phyloP scores from a whole-genome alignment of 441 rosid species.

The Erodium texanum region DNA sequence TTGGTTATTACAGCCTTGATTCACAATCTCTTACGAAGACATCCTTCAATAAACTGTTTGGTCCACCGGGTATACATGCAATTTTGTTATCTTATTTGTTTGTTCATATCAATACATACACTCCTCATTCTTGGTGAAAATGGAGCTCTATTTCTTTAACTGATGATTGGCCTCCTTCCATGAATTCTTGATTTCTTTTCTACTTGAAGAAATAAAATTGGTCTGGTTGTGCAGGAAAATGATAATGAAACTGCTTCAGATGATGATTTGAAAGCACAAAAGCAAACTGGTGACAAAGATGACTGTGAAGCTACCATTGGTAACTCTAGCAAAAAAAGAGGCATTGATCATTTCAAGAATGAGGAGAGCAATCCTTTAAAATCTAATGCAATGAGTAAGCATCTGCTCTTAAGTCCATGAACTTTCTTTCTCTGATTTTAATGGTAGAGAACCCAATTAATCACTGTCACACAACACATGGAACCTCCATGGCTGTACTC shows the following conservation, averaged over 20 bases:
- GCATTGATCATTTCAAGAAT: conserved; percentile 59
- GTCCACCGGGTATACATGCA: conserved; percentile 54
- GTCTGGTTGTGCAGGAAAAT: conserved; percentile 44
- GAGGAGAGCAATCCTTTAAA: conserved; percentile 58
- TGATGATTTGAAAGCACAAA: conserved; percentile 28
- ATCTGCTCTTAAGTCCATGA: background rate
- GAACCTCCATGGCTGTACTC: background rate
- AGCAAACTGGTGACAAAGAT: conserved; percentile 24
- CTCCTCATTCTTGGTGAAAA: background rate
- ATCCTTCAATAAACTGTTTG: conserved; percentile 86
- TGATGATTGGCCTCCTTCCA: background rate
- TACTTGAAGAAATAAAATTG: conserved; percentile 11
- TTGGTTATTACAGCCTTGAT: conserved; percentile 68
- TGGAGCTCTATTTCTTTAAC: background rate
- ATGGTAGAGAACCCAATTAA: background rate
- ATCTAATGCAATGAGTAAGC: conserved; percentile 78
- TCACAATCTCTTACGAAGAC: conserved; percentile 74
- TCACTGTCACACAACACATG: too few species aligned
- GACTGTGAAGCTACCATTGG: conserved; percentile 16
- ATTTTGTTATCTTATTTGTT: conserved; percentile 2
- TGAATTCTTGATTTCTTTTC: background rate
- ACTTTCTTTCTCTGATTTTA: background rate
- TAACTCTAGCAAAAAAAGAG: conserved; percentile 28
- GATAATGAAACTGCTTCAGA: conserved; percentile 21
- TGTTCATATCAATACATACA: background rate